Evolutionary conservation across 805 yeast species (phyloP), one percentile per base, ranked within the genome.

Genomic region (Naumovozyma baii): DNA sequence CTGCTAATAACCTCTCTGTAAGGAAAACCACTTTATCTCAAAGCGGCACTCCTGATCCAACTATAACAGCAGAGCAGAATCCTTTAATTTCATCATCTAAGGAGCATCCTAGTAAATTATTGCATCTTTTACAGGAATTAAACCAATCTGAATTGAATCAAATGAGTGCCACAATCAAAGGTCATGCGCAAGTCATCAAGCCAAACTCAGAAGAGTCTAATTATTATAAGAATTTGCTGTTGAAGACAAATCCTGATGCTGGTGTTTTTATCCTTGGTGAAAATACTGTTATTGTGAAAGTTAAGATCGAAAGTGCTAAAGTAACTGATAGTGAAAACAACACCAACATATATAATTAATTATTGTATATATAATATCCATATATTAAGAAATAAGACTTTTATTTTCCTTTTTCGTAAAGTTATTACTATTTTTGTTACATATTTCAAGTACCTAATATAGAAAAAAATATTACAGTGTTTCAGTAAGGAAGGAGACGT

Each of bases 141-240:
- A 90, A 90, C 59, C 90, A 82, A 56, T 70, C 77, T 12, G 94
- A 86, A 57, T 54, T 87, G 40, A 75, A 87, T 42, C 77, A 84
- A 45, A 77, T 84, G 43, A 80, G 94, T 47, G 94, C 86, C 9
- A 88, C 94, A 45, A 63, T 90, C 22, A 70, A 73, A 33, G 97
- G 96, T 1, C 65, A 64, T 30, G 92, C 90, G 2, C 64, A 67
- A 18, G 69, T 82, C 5, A 60, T 84, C 9, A 57, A 56, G 8
- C 64, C 64, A 2, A 64, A 62, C 14, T 57, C 64, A 10, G 73
- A 68, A 7, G 78, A 77, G 45, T 74, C 76, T 34, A 63, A 64
- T 32, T 77, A 76, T 53, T 86, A 76, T 63, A 78, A 78, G 47
- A 68, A 73, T 3, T 64, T 75, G 53, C 79, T 80, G 46, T 65